These are phyloP conservation scores for Annona cherimola DNA, from an alignment of 164 flowering plant genomes.

Conservation along the genomic window DNA sequence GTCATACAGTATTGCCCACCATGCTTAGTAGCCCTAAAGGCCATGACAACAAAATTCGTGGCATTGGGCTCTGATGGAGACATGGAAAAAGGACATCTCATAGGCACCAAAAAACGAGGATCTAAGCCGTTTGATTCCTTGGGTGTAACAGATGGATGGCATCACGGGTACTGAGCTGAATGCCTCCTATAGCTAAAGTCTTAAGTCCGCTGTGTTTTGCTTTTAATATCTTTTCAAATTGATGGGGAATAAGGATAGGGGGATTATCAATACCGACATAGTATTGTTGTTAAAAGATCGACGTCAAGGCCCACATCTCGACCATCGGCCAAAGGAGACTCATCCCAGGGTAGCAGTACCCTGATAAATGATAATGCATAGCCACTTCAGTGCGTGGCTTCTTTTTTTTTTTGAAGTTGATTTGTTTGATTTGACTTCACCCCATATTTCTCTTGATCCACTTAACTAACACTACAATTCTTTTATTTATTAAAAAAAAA, in stretches of 20 bases:
- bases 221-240: neutral
- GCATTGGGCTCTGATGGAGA: no score
- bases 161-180: no score
- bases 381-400: neutral
- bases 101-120: no score
- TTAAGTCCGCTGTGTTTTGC: neutral
- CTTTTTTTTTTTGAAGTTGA: neutral
- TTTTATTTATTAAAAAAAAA: no score
- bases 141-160: no score
- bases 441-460: no score
- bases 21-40: neutral
- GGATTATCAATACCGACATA: neutral
- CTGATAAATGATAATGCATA: neutral
- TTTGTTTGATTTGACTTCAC: neutral
- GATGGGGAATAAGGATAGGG: neutral
- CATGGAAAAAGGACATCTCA: no score
- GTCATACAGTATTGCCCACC: neutral
- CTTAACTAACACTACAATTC: no score
- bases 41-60: neutral
- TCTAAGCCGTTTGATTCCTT: no score
- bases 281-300: neutral
- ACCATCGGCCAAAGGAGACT: neutral
- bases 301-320: neutral
- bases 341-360: neutral
- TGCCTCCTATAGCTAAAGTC: neutral